These are phyloP conservation scores for Candida gigantensis DNA, from an alignment of 1,139 yeast species.

Conservation along the genomic window DNA sequence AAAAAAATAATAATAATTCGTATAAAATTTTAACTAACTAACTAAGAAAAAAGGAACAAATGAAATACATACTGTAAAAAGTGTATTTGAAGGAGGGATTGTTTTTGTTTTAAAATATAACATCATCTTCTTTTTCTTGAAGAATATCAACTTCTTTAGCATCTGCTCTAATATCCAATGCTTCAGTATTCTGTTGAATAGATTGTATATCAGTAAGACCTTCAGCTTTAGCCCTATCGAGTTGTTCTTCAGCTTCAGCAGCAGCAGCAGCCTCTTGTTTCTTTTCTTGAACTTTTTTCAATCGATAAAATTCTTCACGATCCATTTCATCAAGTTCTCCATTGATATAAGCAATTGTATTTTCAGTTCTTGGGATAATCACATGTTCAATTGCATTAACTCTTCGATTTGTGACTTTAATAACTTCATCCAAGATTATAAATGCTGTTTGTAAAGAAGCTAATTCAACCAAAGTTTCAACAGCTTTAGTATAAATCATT, in stretches of 20 bases:
- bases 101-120: conserved; percentile 39
- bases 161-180: conserved; percentile 24
- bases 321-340: conserved; percentile 96
- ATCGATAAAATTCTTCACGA: conserved; percentile 95
- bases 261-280: conserved; percentile 77
- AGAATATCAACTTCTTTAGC: conserved; percentile 26
- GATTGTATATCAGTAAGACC: conserved; percentile 21
- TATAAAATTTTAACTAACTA: no score
- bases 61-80: neutral
- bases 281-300: conserved; percentile 96
- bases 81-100: no score
- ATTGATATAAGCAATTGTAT: conserved; percentile 88
- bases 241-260: conserved; percentile 53
- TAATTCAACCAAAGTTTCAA: conserved; percentile 90
- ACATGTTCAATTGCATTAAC: conserved; percentile 99
- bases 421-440: conserved; percentile 93
- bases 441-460: conserved; percentile 96
- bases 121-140: conserved; percentile 45
- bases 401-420: conserved; percentile 95
- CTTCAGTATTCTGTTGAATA: conserved; percentile 24
- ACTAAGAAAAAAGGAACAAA: neutral
- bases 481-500: conserved; percentile 89
- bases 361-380: conserved; percentile 95
- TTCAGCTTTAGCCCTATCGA: conserved; percentile 19
- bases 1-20: no score